Evolutionary conservation across 306 rosid species (phyloP).

Genomic region (Crataegus laevigata): DNA sequence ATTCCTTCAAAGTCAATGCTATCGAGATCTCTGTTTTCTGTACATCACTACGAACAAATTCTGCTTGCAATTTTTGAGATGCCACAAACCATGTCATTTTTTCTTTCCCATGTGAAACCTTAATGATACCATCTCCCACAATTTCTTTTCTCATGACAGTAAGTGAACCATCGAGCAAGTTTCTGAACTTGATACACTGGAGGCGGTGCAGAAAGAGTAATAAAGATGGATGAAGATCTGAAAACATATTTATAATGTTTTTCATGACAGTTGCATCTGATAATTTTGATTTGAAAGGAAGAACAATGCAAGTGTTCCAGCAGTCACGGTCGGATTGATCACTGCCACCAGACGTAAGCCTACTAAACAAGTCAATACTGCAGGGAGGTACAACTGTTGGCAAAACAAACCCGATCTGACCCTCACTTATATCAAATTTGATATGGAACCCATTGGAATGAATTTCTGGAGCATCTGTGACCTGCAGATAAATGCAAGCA

Average conservation of each 20-base stretch:
- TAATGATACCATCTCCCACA: constrained; percentile 63
- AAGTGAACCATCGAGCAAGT: constrained; percentile 57
- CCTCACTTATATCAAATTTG: constrained; percentile 91
- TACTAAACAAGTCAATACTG: constrained; percentile 45
- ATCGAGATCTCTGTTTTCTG: constrained; percentile 74
- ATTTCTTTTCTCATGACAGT: constrained; percentile 76
- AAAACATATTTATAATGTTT: constrained; percentile 61
- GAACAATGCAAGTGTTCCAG: constrained; percentile 93
- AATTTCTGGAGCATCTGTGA: constrained; percentile 95
- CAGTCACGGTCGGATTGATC: constrained; percentile 31
- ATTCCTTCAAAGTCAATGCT: constrained; percentile 79
- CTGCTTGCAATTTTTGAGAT: constrained; percentile 58
- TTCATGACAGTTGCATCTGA: constrained; percentile 52
- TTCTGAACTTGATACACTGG: constrained; percentile 69
- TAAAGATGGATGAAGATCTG: constrained; percentile 91
- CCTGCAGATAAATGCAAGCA: constrained; percentile 43
- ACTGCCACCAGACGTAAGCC: constrained; percentile 43
- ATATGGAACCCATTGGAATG: constrained; percentile 96
- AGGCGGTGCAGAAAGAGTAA: constrained; percentile 91
- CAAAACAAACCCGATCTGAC: constrained; percentile 92
- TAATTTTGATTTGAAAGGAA: constrained; percentile 67
- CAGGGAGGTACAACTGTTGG: constrained; percentile 78
- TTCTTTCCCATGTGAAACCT: constrained; percentile 69
- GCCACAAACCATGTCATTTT: constrained; percentile 85
- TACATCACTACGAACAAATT: constrained; percentile 51